Evolutionary conservation across 495 filamentous ascomycete species (phyloP).

Genomic region (Penicillium coprophilum): DNA sequence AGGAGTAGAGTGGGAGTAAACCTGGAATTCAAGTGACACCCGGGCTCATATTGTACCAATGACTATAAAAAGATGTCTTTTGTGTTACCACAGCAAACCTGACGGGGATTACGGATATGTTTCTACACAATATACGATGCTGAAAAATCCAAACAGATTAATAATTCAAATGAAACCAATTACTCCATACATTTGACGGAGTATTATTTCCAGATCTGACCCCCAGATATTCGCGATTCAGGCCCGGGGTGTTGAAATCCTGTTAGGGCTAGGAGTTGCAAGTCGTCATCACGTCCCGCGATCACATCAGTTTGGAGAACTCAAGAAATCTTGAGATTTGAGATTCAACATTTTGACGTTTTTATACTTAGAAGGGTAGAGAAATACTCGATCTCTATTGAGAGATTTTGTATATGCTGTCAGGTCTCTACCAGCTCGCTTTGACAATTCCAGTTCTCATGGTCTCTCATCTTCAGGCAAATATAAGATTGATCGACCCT

Average conservation of each 20-base stretch:
- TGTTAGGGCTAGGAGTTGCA: background rate
- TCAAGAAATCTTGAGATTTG: background rate
- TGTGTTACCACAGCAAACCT: background rate
- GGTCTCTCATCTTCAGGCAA: background rate
- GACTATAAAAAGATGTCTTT: background rate
- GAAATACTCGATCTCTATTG: background rate
- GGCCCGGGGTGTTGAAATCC: constrained; percentile 1
- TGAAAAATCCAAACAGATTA: background rate
- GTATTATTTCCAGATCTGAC: no score
- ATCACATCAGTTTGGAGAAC: constrained; percentile 30
- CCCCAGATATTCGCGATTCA: constrained; percentile 4
- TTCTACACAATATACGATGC: background rate
- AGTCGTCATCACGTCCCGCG: constrained; percentile 24
- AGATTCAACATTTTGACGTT: background rate
- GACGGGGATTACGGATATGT: background rate
- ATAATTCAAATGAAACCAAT: background rate
- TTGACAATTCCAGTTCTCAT: background rate
- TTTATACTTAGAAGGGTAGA: background rate
- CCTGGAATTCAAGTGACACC: background rate
- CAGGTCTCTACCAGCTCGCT: background rate
- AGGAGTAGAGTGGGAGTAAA: background rate
- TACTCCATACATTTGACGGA: no score
- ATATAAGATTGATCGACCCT: background rate
- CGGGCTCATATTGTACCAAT: background rate
- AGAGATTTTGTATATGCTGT: background rate